A percentile compares a stretch with the other conserved stretches of the same genome.
Evolutionary conservation across 1,139 yeast species (phyloP).

Genomic region (Geotrichum restrictum): DNA sequence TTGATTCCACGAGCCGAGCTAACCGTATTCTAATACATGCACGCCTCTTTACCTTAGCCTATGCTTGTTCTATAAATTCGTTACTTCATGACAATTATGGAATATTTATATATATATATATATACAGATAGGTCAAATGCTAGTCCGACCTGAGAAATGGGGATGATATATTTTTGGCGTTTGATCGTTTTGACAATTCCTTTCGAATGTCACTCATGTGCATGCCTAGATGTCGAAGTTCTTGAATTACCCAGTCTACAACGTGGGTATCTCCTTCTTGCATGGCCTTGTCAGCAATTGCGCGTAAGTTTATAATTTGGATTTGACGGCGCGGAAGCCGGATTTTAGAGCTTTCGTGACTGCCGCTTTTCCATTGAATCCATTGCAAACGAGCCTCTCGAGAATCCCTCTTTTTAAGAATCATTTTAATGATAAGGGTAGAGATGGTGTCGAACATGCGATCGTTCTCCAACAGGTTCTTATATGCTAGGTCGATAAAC

Average conservation of each 20-base stretch:
- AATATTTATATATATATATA: slow-evolving; percentile 2
- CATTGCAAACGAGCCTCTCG: slow-evolving; percentile 20
- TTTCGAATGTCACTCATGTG: slow-evolving; percentile 20
- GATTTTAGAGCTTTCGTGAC: slow-evolving; percentile 8
- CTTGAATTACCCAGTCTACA: slow-evolving; percentile 20
- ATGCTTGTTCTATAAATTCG: not conserved
- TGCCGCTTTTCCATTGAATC: slow-evolving; percentile 19
- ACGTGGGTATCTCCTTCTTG: slow-evolving; percentile 14
- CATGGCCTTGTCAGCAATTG: slow-evolving; percentile 21
- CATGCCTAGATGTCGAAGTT: slow-evolving; percentile 19
- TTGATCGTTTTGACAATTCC: slow-evolving; percentile 12
- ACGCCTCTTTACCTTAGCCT: too few species aligned
- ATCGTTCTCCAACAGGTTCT: slow-evolving; percentile 8
- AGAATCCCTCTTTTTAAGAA: slow-evolving; percentile 12
- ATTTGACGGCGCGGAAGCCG: slow-evolving; percentile 5
- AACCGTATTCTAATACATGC: too few species aligned
- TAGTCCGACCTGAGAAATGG: slow-evolving; percentile 1
- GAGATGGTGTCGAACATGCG: slow-evolving; percentile 15
- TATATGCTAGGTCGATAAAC: slow-evolving; percentile 19
- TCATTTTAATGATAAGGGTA: slow-evolving; percentile 14
- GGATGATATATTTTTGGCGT: not conserved
- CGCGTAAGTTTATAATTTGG: slow-evolving; percentile 14
- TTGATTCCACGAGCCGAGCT: too few species aligned
- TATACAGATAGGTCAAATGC: not conserved
- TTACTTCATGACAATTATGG: not conserved